phyloP scores from a whole-genome alignment of 2,329 filamentous ascomycete genomes.

The Fusarium metavorans region DNA sequence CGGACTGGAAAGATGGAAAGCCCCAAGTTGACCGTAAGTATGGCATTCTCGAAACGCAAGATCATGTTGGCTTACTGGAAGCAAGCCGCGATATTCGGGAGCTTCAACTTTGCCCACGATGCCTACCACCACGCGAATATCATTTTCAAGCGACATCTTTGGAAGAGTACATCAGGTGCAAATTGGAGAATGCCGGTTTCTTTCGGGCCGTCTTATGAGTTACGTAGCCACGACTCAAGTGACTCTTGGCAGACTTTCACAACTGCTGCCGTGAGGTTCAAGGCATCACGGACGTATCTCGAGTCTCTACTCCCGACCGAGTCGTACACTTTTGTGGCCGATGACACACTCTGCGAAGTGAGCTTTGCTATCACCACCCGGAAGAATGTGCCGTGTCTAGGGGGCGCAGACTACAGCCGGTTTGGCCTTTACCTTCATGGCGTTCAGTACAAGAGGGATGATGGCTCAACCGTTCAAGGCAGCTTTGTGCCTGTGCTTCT shows the following conservation, averaged over 20 bases:
- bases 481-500: slow-evolving; percentile 66
- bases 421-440: slow-evolving; percentile 73
- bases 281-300: slow-evolving; percentile 61
- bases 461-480: slow-evolving; percentile 60
- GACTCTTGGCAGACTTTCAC: slow-evolving; percentile 1
- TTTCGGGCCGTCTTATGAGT: slow-evolving; percentile 39
- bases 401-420: slow-evolving; percentile 68
- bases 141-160: slow-evolving; percentile 30
- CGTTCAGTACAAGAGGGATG: slow-evolving; percentile 66
- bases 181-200: slow-evolving; percentile 42
- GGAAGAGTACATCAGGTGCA: slow-evolving; percentile 20
- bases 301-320: slow-evolving; percentile 55
- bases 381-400: slow-evolving; percentile 70
- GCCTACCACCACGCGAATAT: slow-evolving; percentile 33
- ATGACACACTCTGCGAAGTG: slow-evolving; percentile 58
- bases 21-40: slow-evolving; percentile 29
- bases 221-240: slow-evolving; percentile 23
- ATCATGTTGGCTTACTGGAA: neutral
- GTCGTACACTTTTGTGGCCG: slow-evolving; percentile 63
- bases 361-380: slow-evolving; percentile 59
- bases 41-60: rapidly evolving
- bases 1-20: slow-evolving; percentile 25
- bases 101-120: slow-evolving; percentile 38
- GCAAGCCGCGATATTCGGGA: slow-evolving; percentile 31
- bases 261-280: slow-evolving; percentile 63